Conservation (phyloP, 2,329 filamentous ascomycete genomes). For the Diplodia corticola region DNA sequence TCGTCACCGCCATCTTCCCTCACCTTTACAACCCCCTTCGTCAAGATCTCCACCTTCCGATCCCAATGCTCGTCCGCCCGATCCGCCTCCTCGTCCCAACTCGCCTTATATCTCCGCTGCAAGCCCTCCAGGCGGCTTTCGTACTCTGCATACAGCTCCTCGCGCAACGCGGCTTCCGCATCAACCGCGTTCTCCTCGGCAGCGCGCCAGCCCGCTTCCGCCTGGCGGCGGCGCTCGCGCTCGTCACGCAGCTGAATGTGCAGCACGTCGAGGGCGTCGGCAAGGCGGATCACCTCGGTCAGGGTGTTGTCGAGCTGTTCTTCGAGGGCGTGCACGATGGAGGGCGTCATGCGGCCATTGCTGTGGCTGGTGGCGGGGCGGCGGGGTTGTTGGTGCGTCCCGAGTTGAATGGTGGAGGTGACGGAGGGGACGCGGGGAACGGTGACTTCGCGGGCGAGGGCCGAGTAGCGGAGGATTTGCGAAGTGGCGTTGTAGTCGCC, state of each 20-base stretch:
- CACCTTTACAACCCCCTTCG: conserved; percentile 42
- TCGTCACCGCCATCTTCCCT: conserved; percentile 44
- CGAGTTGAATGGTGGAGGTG: conserved; percentile 64
- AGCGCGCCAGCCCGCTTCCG: conserved; percentile 71
- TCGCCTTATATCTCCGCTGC: conserved; percentile 76
- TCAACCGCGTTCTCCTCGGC: conserved; percentile 66
- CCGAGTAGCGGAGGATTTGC: conserved; percentile 92
- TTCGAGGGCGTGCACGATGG: conserved; percentile 39
- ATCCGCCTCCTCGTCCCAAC: conserved; percentile 73
- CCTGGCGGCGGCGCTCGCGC: conserved; percentile 66
- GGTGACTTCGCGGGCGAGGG: conserved; percentile 87
- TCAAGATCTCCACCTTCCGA: conserved; percentile 76
- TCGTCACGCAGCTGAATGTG: conserved; percentile 70
- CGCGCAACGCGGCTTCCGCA: conserved; percentile 81
- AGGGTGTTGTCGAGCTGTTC: conserved; percentile 81
- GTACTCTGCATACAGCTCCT: conserved; percentile 86
- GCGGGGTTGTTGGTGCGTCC: conserved; percentile 42
- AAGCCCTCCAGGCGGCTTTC: conserved; percentile 75
- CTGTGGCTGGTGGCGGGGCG: conserved; percentile 27
- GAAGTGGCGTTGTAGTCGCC: conserved; percentile 97
- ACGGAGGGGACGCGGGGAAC: conserved; percentile 85
- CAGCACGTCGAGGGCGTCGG: conserved; percentile 74
- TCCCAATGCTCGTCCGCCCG: conserved; percentile 83
- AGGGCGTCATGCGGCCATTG: conserved; percentile 46
- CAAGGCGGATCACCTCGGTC: conserved; percentile 76